Evolutionary conservation across 225 moss, liverwort and hornwort species (phyloP).

Genomic region (Marchantia polymorpha): DNA sequence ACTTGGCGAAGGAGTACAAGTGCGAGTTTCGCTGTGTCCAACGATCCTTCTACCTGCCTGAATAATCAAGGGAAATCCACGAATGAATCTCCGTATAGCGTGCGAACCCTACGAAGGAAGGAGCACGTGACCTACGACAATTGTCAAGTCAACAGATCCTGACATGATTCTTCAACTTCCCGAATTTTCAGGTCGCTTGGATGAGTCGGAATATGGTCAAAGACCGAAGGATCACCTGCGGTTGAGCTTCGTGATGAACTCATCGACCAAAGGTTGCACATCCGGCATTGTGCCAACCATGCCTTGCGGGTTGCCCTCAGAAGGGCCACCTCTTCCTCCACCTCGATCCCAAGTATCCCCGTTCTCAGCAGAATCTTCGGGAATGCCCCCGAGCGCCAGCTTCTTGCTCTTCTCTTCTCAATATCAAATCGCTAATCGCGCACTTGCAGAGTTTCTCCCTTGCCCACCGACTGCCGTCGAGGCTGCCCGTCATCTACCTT

Average conservation of each 20-base stretch:
- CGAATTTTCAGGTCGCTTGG: conserved; percentile 4
- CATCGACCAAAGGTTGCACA: conserved; percentile 73
- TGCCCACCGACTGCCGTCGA: background rate
- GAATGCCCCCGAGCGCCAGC: conserved; percentile 13
- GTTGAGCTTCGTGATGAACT: conserved; percentile 86
- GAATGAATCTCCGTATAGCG: no score
- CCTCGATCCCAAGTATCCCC: conserved; percentile 13
- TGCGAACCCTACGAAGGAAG: background rate
- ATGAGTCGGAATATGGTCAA: background rate
- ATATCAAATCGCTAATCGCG: background rate
- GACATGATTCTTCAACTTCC: background rate
- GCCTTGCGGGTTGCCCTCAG: conserved; percentile 24
- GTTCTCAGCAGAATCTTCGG: conserved; percentile 16
- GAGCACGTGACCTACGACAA: background rate
- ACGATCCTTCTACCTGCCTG: conserved; percentile 95
- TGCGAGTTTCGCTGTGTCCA: conserved; percentile 75
- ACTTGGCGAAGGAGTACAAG: conserved; percentile 88
- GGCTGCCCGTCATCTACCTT: background rate
- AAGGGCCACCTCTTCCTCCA: conserved; percentile 4
- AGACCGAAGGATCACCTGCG: conserved; percentile 52
- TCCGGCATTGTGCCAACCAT: conserved; percentile 96
- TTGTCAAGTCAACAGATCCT: background rate
- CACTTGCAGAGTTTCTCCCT: background rate
- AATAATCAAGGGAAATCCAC: conserved; percentile 20
- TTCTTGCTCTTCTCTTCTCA: background rate